Evolutionary conservation across 441 rosid species (phyloP).

Genomic region (Populus hybrid): DNA sequence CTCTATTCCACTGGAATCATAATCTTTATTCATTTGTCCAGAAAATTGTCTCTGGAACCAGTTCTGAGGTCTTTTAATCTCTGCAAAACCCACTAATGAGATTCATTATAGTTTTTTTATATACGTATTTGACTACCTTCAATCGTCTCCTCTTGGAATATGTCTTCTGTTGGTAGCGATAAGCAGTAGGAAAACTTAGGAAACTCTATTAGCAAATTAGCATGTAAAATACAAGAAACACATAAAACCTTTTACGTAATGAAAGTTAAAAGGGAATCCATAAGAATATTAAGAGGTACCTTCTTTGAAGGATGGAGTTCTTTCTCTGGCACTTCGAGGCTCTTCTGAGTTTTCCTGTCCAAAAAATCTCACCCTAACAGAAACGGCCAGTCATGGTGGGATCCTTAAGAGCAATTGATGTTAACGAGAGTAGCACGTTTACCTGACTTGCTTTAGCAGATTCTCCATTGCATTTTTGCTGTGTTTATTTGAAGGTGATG

Average conservation of each 20-base stretch:
- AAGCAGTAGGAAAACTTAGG: not conserved
- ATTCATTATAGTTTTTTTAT: not conserved
- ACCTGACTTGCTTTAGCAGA: conserved; percentile 43
- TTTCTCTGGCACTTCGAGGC: conserved; percentile 33
- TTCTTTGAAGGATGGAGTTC: conserved; percentile 50
- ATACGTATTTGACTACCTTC: not conserved
- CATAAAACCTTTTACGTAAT: too few relatives aligned
- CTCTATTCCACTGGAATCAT: conserved; percentile 36
- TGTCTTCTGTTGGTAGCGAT: not conserved
- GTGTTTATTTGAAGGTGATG: conserved; percentile 32
- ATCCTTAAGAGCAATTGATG: not conserved
- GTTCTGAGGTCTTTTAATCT: conserved; percentile 43
- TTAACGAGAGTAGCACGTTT: not conserved
- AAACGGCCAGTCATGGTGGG: conserved; percentile 14
- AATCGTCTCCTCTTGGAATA: not conserved
- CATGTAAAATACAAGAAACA: not conserved
- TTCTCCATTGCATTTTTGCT: conserved; percentile 27
- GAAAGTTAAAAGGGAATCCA: not conserved
- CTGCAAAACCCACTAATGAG: conserved; percentile 37
- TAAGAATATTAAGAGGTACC: conserved; percentile 31
- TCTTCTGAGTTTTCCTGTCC: conserved; percentile 26
- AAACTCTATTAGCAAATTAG: not conserved
- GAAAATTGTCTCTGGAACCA: conserved; percentile 59
- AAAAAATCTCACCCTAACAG: conserved; percentile 31
- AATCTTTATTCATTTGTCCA: conserved; percentile 40